Evolutionary conservation across 257 asterid genomes (phyloP).

Genomic region (Forsythia viridissima): DNA sequence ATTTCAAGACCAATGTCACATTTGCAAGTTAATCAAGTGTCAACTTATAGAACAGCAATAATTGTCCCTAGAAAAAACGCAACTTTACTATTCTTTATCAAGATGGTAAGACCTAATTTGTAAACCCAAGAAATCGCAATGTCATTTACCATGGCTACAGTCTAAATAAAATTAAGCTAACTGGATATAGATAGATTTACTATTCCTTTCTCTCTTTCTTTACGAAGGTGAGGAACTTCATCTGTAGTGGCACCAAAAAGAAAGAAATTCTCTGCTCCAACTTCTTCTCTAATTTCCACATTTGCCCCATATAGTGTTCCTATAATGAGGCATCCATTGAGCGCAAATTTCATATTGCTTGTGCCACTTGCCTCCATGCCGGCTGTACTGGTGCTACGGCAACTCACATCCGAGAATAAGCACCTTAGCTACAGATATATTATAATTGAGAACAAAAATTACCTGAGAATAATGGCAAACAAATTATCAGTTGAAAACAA

Average conservation of each 20-base stretch:
- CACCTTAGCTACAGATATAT: constrained; percentile 96
- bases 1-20: background rate
- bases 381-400: constrained; percentile 96
- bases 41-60: background rate
- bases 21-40: constrained; percentile 9
- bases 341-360: constrained; percentile 98
- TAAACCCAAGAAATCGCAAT: background rate
- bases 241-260: constrained; percentile 97
- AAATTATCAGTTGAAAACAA: constrained; percentile 3
- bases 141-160: background rate
- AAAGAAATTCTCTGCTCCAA: constrained; percentile 85
- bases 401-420: constrained; percentile 98
- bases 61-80: background rate
- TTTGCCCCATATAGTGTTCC: constrained; percentile 99
- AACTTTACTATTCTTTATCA: constrained; percentile 1
- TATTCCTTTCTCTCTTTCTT: constrained; percentile 91
- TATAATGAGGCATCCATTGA: constrained; percentile 92
- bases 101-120: background rate
- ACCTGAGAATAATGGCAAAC: constrained; percentile 48
- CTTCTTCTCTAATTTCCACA: constrained; percentile 96
- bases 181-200: constrained; percentile 31
- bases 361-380: constrained; percentile 99
- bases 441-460: constrained; percentile 93
- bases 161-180: constrained; percentile 10
- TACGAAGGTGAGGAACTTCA: constrained; percentile 80